Conservation (phyloP, 1,284 basidiomycete species). For the Tetrapyrgos nigripes region DNA sequence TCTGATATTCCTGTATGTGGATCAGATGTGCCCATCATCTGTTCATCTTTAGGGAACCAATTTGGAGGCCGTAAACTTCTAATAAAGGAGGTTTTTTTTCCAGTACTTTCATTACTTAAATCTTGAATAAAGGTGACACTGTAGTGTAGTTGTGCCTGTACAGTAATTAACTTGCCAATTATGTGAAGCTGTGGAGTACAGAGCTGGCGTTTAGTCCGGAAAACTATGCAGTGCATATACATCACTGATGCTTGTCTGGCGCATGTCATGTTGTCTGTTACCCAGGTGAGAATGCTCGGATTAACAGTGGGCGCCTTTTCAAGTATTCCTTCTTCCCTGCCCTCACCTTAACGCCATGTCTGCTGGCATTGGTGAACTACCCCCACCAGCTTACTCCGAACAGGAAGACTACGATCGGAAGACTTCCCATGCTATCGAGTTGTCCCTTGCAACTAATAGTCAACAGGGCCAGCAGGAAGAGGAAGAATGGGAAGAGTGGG, state of each 20-base stretch:
- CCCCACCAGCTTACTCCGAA: constrained; percentile 58
- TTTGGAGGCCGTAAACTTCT: constrained; percentile 15
- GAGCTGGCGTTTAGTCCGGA: not conserved
- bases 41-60: constrained; percentile 66
- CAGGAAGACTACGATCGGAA: constrained; percentile 65
- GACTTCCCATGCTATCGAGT: constrained; percentile 42
- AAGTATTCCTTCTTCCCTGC: not conserved
- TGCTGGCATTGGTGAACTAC: constrained; percentile 30
- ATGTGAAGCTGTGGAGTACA: not conserved
- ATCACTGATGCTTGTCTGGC: constrained; percentile 1
- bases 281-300: not conserved
- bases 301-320: not conserved
- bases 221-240: no score
- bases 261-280: not conserved
- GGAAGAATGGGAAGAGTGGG: constrained; percentile 59
- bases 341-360: constrained; percentile 1
- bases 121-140: constrained; percentile 5
- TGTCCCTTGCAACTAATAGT: constrained; percentile 41
- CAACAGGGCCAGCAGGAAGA: constrained; percentile 35
- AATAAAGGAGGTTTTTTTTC: no score
- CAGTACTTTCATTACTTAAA: no score
- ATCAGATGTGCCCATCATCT: constrained; percentile 6
- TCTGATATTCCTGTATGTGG: constrained; percentile 12
- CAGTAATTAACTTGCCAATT: not conserved
- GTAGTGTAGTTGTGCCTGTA: not conserved